These are phyloP conservation scores for Urochloa ruziziensis DNA, from an alignment of 176 grass and related monocot genomes.

Conservation along the genomic window DNA sequence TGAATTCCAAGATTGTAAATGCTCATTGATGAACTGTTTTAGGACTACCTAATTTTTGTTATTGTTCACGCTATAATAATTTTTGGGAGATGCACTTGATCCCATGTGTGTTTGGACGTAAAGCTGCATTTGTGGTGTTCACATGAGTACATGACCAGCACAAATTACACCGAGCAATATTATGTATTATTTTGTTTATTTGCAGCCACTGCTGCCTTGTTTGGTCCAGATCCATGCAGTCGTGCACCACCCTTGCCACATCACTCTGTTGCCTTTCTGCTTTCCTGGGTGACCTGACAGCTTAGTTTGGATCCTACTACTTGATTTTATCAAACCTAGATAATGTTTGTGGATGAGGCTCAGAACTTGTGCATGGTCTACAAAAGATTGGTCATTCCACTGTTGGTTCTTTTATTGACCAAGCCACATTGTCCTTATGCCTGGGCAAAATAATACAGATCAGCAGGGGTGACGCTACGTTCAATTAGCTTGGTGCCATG, in stretches of 20 bases:
- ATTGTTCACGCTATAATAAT: not conserved
- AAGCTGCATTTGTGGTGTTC: no score
- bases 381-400: not conserved
- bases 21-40: not conserved
- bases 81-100: not conserved
- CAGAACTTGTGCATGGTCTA: not conserved
- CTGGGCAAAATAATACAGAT: not conserved
- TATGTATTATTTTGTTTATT: not conserved
- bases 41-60: not conserved
- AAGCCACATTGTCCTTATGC: not conserved
- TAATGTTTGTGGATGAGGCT: not conserved
- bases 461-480: no score
- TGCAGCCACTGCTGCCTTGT: not conserved
- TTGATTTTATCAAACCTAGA: not conserved
- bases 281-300: not conserved
- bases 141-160: not conserved
- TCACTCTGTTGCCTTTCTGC: not conserved
- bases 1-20: not conserved
- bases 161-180: not conserved
- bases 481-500: no score
- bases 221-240: no score
- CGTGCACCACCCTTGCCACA: not conserved
- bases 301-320: not conserved
- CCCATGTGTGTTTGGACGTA: no score
- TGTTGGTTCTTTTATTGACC: not conserved